Conservation (phyloP, 2,329 filamentous ascomycete genomes). For the Aureobasidium musti region DNA sequence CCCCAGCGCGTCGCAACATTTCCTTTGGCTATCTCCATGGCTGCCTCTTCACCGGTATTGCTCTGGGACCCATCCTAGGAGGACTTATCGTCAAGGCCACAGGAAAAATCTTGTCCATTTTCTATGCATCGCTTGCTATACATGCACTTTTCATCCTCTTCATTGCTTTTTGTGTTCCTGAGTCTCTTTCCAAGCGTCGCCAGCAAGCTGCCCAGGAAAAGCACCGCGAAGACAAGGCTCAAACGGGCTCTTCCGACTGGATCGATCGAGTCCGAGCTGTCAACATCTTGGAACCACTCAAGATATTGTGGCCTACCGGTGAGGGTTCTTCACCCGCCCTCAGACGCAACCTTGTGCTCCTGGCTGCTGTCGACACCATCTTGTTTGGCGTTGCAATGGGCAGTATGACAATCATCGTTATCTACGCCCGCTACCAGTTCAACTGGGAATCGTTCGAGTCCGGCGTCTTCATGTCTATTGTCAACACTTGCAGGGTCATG, state of each 20-base stretch:
- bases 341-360: slow-evolving; percentile 76
- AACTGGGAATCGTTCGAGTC: slow-evolving; percentile 80
- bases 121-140: slow-evolving; percentile 75
- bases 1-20: slow-evolving; percentile 75
- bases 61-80: slow-evolving; percentile 78
- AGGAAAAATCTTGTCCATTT: slow-evolving; percentile 74
- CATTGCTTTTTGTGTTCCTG: slow-evolving; percentile 71
- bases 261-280: slow-evolving; percentile 49
- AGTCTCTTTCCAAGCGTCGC: slow-evolving; percentile 75
- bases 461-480: slow-evolving; percentile 76
- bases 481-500: slow-evolving; percentile 74
- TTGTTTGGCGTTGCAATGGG: slow-evolving; percentile 82
- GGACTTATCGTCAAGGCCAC: slow-evolving; percentile 77
- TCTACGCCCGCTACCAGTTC: slow-evolving; percentile 81
- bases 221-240: slow-evolving; percentile 50
- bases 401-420: slow-evolving; percentile 73
- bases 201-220: slow-evolving; percentile 71
- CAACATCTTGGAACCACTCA: slow-evolving; percentile 76
- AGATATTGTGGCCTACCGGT: slow-evolving; percentile 73
- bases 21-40: slow-evolving; percentile 89
- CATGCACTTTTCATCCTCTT: slow-evolving; percentile 74
- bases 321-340: slow-evolving; percentile 61
- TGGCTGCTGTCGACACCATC: slow-evolving; percentile 78
- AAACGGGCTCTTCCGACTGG: slow-evolving; percentile 45
- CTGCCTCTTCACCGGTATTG: slow-evolving; percentile 84